Percentiles rank a stretch among this genome's conserved stretches.
These are phyloP conservation scores for Aureobasidium sp. DNA, from an alignment of 2,329 filamentous ascomycete genomes.

Conservation along the genomic window DNA sequence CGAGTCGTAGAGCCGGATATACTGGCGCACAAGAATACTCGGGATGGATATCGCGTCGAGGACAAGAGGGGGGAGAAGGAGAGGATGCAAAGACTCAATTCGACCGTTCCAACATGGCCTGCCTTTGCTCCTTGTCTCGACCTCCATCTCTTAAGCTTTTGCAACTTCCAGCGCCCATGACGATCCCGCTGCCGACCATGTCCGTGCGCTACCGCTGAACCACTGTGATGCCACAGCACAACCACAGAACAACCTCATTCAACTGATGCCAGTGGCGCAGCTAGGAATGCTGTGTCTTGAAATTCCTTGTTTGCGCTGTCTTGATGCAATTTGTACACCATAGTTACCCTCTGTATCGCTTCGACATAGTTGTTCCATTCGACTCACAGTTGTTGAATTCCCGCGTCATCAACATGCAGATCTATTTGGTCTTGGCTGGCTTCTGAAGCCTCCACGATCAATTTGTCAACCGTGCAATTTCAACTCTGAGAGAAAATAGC, in stretches of 20 bases:
- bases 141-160: conserved; percentile 6
- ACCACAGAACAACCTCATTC: neutral
- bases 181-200: neutral
- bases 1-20: neutral
- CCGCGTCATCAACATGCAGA: neutral
- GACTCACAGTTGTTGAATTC: neutral
- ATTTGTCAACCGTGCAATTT: neutral
- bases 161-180: neutral
- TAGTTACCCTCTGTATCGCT: neutral
- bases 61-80: neutral
- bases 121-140: conserved; percentile 2
- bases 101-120: conserved; percentile 1
- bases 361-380: neutral
- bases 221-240: neutral
- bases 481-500: neutral
- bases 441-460: neutral
- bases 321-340: neutral
- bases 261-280: neutral
- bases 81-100: neutral
- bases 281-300: conserved; percentile 1
- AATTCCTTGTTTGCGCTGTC: neutral
- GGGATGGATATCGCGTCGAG: neutral
- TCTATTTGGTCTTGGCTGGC: neutral
- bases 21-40: neutral
- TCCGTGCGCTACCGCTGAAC: neutral